phyloP scores from a whole-genome alignment of 2,329 filamentous ascomycete genomes.

The Ceratocystis cacaofunesta region DNA sequence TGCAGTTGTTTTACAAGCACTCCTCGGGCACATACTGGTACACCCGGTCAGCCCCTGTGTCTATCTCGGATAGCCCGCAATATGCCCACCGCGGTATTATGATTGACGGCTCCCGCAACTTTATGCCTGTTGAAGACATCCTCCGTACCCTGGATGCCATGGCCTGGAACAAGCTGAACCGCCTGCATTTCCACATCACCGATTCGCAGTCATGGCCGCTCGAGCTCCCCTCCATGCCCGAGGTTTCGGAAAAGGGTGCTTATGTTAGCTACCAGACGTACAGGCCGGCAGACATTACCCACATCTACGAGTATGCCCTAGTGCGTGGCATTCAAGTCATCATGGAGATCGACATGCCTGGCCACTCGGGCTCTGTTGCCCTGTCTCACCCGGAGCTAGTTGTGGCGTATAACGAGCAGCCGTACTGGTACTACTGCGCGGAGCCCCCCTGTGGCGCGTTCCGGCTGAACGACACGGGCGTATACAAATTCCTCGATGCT shows the following conservation, averaged over 20 bases:
- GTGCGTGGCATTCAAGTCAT: conserved; percentile 55
- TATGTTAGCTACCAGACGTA: conserved; percentile 56
- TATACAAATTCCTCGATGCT: conserved; percentile 55
- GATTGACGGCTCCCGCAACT: conserved; percentile 62
- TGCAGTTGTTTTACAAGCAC: conserved; percentile 65
- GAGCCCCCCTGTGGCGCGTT: conserved; percentile 55
- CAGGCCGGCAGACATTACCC: conserved; percentile 45
- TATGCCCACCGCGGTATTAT: conserved; percentile 68
- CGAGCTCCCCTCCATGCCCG: conserved; percentile 60
- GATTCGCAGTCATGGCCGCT: conserved; percentile 79
- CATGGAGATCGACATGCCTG: conserved; percentile 68
- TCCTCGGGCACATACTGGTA: conserved; percentile 45
- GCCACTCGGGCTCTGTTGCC: conserved; percentile 56
- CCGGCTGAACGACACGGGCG: conserved; percentile 57
- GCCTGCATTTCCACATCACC: conserved; percentile 65
- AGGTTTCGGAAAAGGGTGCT: conserved; percentile 56
- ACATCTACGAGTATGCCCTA: conserved; percentile 56
- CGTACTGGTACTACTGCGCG: conserved; percentile 44
- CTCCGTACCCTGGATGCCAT: conserved; percentile 61
- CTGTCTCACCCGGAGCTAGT: conserved; percentile 57
- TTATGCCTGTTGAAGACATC: conserved; percentile 52
- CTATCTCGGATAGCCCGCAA: conserved; percentile 56
- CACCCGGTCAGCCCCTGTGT: conserved; percentile 54
- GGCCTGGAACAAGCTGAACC: conserved; percentile 70
- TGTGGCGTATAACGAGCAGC: conserved; percentile 43